Conservation (phyloP, 2,329 filamentous ascomycete species). For the Alternaria solani region DNA sequence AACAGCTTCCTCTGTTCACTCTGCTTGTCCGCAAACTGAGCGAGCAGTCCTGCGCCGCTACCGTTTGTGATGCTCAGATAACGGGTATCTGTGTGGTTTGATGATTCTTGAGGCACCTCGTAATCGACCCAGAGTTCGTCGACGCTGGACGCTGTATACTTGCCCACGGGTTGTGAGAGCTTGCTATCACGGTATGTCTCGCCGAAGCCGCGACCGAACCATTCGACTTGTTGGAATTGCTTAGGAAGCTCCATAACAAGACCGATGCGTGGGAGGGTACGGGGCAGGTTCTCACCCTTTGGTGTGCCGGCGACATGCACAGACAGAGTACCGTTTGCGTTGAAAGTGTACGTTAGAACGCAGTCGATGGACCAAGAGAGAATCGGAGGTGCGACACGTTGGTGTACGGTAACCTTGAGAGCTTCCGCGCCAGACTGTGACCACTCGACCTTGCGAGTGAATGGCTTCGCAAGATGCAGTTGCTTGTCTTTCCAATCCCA, state of each 20-base stretch:
- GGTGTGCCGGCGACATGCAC: slow-evolving; percentile 57
- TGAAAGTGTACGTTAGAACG: slow-evolving; percentile 63
- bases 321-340: slow-evolving; percentile 54
- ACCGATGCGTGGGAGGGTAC: slow-evolving; percentile 68
- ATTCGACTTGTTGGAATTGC: slow-evolving; percentile 60
- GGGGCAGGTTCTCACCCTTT: slow-evolving; percentile 60
- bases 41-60: slow-evolving; percentile 25
- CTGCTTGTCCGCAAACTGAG: slow-evolving; percentile 40
- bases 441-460: slow-evolving; percentile 43
- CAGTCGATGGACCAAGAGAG: slow-evolving; percentile 61
- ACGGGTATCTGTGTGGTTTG: slow-evolving; percentile 68
- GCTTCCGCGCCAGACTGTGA: slow-evolving; percentile 39
- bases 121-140: slow-evolving; percentile 65
- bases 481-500: slow-evolving; percentile 63
- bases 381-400: slow-evolving; percentile 65
- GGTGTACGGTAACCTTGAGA: slow-evolving; percentile 54
- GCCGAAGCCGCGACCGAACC: slow-evolving; percentile 71
- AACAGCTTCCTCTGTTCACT: slow-evolving; percentile 29
- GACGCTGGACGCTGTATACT: slow-evolving; percentile 55
- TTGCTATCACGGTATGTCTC: slow-evolving; percentile 75
- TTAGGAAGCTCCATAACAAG: slow-evolving; percentile 63
- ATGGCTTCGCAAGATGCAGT: slow-evolving; percentile 38
- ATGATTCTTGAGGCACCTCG: slow-evolving; percentile 73
- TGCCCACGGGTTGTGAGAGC: slow-evolving; percentile 61
- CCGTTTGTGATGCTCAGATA: slow-evolving; percentile 58